phyloP scores from a whole-genome alignment of 306 rosid species.

The Mimosa bimucronata region DNA sequence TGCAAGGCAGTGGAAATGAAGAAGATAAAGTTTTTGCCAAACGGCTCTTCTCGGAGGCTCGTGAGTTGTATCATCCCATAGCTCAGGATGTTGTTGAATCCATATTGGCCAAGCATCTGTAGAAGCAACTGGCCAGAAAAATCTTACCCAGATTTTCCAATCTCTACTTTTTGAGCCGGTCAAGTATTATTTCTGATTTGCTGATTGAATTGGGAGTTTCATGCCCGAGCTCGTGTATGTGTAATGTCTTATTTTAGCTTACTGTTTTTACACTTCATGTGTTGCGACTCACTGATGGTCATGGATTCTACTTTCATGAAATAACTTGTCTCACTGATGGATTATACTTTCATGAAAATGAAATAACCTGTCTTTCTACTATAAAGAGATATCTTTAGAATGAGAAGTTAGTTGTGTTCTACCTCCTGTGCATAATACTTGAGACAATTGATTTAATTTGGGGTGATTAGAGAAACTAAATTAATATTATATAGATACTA shows the following conservation, averaged over 20 bases:
- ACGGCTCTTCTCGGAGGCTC: slow-evolving; percentile 75
- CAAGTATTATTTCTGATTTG: not conserved
- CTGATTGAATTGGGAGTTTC: not conserved
- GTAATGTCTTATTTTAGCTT: not conserved
- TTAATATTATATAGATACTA: too few relatives aligned
- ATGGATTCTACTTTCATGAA: too few relatives aligned
- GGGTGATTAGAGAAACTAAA: too few relatives aligned
- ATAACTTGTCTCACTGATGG: not conserved
- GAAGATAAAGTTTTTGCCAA: slow-evolving; percentile 85
- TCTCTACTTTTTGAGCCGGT: not conserved
- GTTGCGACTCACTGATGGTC: too few relatives aligned
- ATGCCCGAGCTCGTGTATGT: not conserved
- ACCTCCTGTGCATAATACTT: too few relatives aligned
- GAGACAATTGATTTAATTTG: too few relatives aligned
- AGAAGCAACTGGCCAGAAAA: slow-evolving; percentile 30
- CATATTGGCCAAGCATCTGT: slow-evolving; percentile 67
- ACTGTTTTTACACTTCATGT: not conserved
- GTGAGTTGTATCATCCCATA: slow-evolving; percentile 85
- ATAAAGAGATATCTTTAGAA: too few relatives aligned
- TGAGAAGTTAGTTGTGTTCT: too few relatives aligned
- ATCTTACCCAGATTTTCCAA: not conserved
- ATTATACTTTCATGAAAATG: not conserved
- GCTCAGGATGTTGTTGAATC: slow-evolving; percentile 84
- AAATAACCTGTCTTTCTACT: not conserved
- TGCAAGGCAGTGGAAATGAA: slow-evolving; percentile 66